Evolutionary conservation across 2,329 filamentous ascomycete genomes (phyloP), one percentile per base, ranked within the genome.

Genomic region (Xylaria sp.): DNA sequence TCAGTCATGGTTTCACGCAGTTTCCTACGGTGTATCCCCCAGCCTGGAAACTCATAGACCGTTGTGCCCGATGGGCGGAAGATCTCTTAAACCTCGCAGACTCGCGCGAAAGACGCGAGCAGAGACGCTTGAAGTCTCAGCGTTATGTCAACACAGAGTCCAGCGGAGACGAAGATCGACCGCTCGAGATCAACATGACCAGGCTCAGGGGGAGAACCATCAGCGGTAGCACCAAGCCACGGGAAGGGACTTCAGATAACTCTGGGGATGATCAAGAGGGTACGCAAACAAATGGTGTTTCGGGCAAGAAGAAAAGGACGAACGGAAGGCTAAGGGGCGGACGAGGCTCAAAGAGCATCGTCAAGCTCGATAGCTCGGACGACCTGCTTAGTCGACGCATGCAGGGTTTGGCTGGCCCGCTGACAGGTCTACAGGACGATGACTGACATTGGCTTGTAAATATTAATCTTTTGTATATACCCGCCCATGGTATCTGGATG

Each of bases 1-100:
- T 97, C 58, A 94, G 91, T 3, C 96, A 99, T 76, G 96, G 96
- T 0, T 99, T 99, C 80, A 82, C 98, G 74, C 94, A 98, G 78
- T 97, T 99, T 77, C 93, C 94, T 0, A 86, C 89, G 0, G 85
- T 98, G 3, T 99, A 97, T 74, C 94, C 94, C 0, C 93, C 96
- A 9, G 94, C 93, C 0, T 97, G 94, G 93, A 92, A 91, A 75
- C 91, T 97, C 77, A 92, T 98, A 74, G 89, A 92, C 72, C 88
- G 91, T 41, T 93, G 92, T 71, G 91, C 90, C 0, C 83, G 85
- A 18, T 98, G 95, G 95, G 94, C 98, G 74, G 86, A 91, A 56
- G 90, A 94, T 33, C 86, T 94, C 0, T 95, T 97, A 59, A 81
- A 81, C 64, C 84, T 80, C 43, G 88, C 84, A 2, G 84, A 87